A percentile compares a stretch with the other conserved stretches of the same genome.
Evolutionary conservation across 2,329 filamentous ascomycete species (phyloP).

Genomic region (Trichoderma semiorbis): DNA sequence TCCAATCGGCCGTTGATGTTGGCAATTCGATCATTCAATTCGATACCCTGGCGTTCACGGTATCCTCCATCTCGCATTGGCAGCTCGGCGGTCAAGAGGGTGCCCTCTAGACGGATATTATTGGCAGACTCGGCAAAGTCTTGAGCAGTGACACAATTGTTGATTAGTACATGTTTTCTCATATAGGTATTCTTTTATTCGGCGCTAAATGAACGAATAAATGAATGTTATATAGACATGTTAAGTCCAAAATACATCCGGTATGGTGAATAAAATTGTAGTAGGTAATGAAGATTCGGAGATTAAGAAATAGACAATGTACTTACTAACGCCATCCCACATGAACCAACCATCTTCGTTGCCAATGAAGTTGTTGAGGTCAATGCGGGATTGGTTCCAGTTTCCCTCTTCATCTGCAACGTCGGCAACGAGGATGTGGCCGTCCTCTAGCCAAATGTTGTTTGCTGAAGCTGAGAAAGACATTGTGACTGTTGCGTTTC

Average conservation of each 20-base stretch:
- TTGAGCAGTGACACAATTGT: neutral
- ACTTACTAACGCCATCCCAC: slow-evolving; percentile 22
- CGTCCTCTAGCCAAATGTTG: slow-evolving; percentile 13
- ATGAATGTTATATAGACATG: neutral
- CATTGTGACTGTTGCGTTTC: slow-evolving; percentile 1
- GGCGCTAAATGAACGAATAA: neutral
- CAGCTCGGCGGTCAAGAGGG: slow-evolving; percentile 8
- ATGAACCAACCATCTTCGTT: slow-evolving; percentile 21
- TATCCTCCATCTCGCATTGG: neutral
- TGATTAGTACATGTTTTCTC: neutral
- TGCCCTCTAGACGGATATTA: neutral
- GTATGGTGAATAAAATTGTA: neutral
- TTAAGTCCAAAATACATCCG: neutral
- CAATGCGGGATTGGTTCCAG: neutral
- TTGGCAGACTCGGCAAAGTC: neutral
- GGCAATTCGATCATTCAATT: slow-evolving; percentile 18
- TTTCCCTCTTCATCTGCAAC: slow-evolving; percentile 3
- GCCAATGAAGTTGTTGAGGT: slow-evolving; percentile 19
- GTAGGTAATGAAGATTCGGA: neutral
- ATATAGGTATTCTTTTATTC: neutral
- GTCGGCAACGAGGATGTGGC: slow-evolving; percentile 18
- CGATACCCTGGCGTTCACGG: slow-evolving; percentile 18
- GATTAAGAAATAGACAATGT: neutral
- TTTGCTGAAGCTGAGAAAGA: slow-evolving; percentile 13
- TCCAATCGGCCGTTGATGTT: slow-evolving; percentile 18